Evolutionary conservation across 768 basidiomycete species (phyloP).

Genomic region (Ramaria sp.): DNA sequence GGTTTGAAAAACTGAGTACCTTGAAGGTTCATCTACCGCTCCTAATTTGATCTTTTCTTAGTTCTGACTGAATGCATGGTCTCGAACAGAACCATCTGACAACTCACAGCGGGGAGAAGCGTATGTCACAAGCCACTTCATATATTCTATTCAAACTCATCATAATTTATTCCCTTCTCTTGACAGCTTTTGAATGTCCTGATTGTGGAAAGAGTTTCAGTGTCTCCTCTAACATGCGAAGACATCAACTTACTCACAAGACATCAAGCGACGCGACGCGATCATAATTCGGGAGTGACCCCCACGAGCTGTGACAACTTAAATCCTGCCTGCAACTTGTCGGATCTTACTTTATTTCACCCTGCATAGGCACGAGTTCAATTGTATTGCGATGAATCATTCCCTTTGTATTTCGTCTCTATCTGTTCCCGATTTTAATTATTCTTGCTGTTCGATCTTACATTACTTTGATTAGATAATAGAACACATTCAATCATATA

Average conservation of each 20-base stretch:
- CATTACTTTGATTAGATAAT: too few relatives aligned
- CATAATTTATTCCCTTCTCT: neutral
- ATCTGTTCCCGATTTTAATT: neutral
- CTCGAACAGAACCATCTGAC: conserved; percentile 6
- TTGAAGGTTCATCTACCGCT: neutral
- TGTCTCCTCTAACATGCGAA: conserved; percentile 8
- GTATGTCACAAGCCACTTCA: conserved; percentile 4
- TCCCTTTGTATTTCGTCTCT: neutral
- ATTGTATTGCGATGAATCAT: neutral
- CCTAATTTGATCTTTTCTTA: too few relatives aligned
- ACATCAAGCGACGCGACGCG: neutral
- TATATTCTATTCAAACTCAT: neutral
- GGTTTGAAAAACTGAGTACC: conserved; percentile 9
- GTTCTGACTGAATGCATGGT: too few relatives aligned
- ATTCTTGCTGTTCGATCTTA: too few relatives aligned
- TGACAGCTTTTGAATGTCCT: conserved; percentile 4
- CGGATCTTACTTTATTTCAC: neutral
- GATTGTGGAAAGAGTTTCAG: conserved; percentile 9
- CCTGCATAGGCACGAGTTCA: neutral
- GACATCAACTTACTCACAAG: conserved; percentile 9
- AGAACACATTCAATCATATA: too few relatives aligned
- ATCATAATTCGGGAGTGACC: neutral
- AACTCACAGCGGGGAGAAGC: conserved; percentile 9
- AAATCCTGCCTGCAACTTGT: neutral
- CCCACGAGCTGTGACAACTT: neutral